Evolutionary conservation across 805 yeast species (phyloP), one percentile per base, ranked within the genome.

Genomic region (Kurtzmaniella cleridarum): DNA sequence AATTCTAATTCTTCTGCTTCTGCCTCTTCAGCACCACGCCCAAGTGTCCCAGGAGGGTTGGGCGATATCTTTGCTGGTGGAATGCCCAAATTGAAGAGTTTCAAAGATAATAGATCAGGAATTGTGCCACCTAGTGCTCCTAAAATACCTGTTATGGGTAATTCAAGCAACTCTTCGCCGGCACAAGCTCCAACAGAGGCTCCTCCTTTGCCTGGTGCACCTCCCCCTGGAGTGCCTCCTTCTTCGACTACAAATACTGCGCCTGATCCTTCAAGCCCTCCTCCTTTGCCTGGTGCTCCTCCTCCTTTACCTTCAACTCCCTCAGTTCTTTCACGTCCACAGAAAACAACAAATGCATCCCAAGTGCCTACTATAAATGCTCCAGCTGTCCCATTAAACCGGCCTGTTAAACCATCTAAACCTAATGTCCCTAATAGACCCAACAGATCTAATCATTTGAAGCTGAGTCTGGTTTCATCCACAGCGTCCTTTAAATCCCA

Each of bases 11-110:
- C 62, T 2, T 20, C 24, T n/a, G n/a, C 48, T 12, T 32, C 45
- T 3, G 47, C 51, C 5, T 46, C 62, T 2, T 20, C 24, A 8
- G 24, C 8, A 20, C 47, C 66, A 11, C 44, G 52, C 7, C 47
- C 61, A 10, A 50, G 60, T 8, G 62, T 70, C 12, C 40, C 49
- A 17, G 58, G 49, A n/a, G 59, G 59, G 8, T 60, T 81, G 47
- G 87, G 84, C 13, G 83, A 79, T 37, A 69, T 82, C 12, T 80
- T 82, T 60, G 88, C 93, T 3, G 86, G 83, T 5, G 95, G 95
- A 1, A 71, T 86, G 59, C 93, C 95, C 6, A 82, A 82, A 51
- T 66, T 85, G 44, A 78, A 75, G 38, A 56, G 59, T 31, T 56
- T 53, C 7, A 54, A 49, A 26, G 71, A 68, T 42, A 66, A 65